Evolutionary conservation across 805 yeast genomes (phyloP).

Genomic region (Candida awuae): DNA sequence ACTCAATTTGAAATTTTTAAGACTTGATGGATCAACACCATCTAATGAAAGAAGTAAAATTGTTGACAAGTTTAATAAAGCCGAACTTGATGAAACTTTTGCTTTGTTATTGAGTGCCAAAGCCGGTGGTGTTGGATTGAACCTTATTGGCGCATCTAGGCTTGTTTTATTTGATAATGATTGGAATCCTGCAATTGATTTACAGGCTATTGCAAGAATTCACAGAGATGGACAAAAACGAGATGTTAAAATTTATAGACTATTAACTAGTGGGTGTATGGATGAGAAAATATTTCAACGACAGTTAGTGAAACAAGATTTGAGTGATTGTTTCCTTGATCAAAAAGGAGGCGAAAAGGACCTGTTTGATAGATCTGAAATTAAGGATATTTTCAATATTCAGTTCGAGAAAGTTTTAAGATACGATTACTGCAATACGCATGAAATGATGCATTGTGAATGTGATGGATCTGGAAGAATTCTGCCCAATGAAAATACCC

Average conservation of each 20-base stretch:
- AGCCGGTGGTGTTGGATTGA: slow-evolving; percentile 91
- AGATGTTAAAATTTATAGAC: slow-evolving; percentile 73
- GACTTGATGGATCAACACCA: slow-evolving; percentile 84
- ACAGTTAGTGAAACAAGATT: slow-evolving; percentile 73
- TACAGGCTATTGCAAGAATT: slow-evolving; percentile 92
- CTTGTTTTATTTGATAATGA: slow-evolving; percentile 84
- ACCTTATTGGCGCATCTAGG: slow-evolving; percentile 84
- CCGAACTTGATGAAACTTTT: slow-evolving; percentile 34
- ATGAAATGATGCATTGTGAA: slow-evolving; percentile 60
- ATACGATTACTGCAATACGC: slow-evolving; percentile 50
- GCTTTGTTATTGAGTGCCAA: slow-evolving; percentile 78
- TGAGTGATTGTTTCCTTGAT: slow-evolving; percentile 64
- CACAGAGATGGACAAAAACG: slow-evolving; percentile 87
- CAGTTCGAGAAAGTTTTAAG: slow-evolving; percentile 6
- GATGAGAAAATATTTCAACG: slow-evolving; percentile 94
- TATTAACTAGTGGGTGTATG: slow-evolving; percentile 80
- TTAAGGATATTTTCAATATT: slow-evolving; percentile 68
- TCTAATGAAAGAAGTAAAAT: slow-evolving; percentile 53
- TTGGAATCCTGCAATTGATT: slow-evolving; percentile 92
- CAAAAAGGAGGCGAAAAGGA: slow-evolving; percentile 41
- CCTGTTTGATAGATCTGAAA: slow-evolving; percentile 59
- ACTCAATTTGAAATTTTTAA: slow-evolving; percentile 40
- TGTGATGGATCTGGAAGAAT: slow-evolving; percentile 50
- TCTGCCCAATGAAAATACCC: slow-evolving; percentile 19
- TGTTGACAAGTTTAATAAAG: slow-evolving; percentile 60